Conservation (phyloP, 495 filamentous ascomycete genomes). For the Penicillium angulare region DNA sequence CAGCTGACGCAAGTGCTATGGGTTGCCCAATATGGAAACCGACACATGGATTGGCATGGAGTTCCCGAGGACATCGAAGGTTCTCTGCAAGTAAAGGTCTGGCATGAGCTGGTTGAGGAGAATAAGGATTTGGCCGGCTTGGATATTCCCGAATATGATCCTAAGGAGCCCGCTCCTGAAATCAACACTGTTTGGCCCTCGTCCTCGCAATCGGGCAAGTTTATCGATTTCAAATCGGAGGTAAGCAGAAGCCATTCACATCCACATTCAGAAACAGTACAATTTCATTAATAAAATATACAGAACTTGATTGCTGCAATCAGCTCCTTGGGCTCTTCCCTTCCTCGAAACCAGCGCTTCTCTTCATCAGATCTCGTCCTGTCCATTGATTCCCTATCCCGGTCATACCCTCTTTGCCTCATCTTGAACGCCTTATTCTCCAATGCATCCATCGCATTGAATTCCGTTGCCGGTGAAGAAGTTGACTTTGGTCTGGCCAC, state of each 20-base stretch:
- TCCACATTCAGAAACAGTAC: not conserved
- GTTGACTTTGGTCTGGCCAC: slow-evolving; percentile 71
- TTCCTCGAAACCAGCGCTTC: slow-evolving; percentile 73
- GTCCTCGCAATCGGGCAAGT: slow-evolving; percentile 54
- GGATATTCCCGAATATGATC: slow-evolving; percentile 52
- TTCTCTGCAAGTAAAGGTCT: slow-evolving; percentile 74
- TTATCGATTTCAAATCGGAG: slow-evolving; percentile 72
- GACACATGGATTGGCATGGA: slow-evolving; percentile 89
- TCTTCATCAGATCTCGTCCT: slow-evolving; percentile 76
- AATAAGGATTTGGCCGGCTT: slow-evolving; percentile 41
- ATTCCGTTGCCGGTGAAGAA: slow-evolving; percentile 71
- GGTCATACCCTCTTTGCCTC: slow-evolving; percentile 74
- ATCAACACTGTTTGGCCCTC: slow-evolving; percentile 60
- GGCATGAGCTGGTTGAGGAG: slow-evolving; percentile 80
- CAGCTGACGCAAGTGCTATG: slow-evolving; percentile 79
- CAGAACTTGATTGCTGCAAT: slow-evolving; percentile 79
- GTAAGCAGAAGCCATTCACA: slow-evolving; percentile 34
- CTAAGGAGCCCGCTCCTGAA: slow-evolving; percentile 51
- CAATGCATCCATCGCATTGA: slow-evolving; percentile 84
- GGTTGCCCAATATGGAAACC: slow-evolving; percentile 89
- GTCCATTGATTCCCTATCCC: slow-evolving; percentile 78
- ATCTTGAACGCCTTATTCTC: slow-evolving; percentile 80
- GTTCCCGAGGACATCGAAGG: slow-evolving; percentile 71
- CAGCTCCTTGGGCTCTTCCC: slow-evolving; percentile 67
- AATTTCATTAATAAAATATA: slow-evolving; percentile 8